Base-by-base conservation (phyloP, 768 basidiomycete genomes). In the Tulasnella sp. region DNA sequence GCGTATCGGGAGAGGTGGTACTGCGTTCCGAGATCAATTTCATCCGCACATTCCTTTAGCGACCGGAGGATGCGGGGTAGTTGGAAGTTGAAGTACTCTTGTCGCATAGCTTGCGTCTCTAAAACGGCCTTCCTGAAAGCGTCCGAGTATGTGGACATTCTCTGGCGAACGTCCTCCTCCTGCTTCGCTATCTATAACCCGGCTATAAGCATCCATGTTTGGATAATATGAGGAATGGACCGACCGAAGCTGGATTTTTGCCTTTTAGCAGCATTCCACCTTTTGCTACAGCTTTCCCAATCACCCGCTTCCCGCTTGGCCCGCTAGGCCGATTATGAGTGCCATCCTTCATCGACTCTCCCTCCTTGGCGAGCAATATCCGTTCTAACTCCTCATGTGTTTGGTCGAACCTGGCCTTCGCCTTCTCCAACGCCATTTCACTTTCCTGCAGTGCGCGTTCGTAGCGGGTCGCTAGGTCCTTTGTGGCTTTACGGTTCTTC, bases 61-160 rank as follows among this genome's bases (percentile, higher is more conserved):
- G 93, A 89, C 74, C 98, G 89, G 51, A 99, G 85, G 78, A 98
- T 93, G 81, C 95, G 92, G 76, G 98, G 98, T 55, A 98, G 86
- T 82, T 98, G 97, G 82, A 97, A 93, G 83, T 98, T 97, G 85
- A 98, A 99, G 84, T 98, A 99, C 83, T 99, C 98, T 84, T 98
- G 96, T 79, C 96, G 89, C 86, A 94, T 90, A 5, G 90, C 86
- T 83, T 98, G 96, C 16, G 93, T 94, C 80, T 98, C 95, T 18
- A 89, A 90, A 40, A 98, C 91, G 1, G 94, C 91, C 84, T 98
- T 96, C 77, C 95, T 88, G 82, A 95, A 99, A 42, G 90, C 89
- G 83, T 98, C 97, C 35, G 94, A 95, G 13, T 93, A 90, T 70
- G 86, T 86, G 9, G 94, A 95, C 87, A 99, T 91, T 80, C 96